Evolutionary conservation across 2,329 filamentous ascomycete genomes (phyloP), one percentile per base, ranked within the genome.

Genomic region (Nectriaceae sp.): DNA sequence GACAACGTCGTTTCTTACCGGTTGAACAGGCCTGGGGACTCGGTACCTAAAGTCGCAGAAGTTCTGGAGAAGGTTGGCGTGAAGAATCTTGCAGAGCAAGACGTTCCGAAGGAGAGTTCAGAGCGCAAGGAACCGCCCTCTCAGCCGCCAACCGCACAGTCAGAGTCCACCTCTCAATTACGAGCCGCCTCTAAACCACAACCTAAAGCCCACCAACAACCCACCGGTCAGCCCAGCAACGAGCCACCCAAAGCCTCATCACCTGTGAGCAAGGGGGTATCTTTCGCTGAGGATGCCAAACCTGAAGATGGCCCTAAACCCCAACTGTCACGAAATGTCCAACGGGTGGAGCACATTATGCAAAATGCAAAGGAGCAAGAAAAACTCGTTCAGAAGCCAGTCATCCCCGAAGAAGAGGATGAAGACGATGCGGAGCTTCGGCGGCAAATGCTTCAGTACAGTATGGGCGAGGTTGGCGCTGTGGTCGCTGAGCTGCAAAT

Each of bases 401-500:
- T 90, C 11, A 79, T 88, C 13, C 88, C 90, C 2, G 78, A 85
- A 1, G 80, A 88, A 43, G 94, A 99, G 60, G 83, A 87, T 0
- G 76, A 81, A 11, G 91, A 96, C 56, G 93, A 97, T 54, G 88
- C 90, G 4, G 80, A 80, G 24, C 70, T 96, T 20, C 85, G 94
- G 5, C 83, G 86, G 48, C 86, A 97, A 63, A 97, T 99, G 92
- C 77, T 97, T 6, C 80, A 89, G 54, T 99, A 97, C 65, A 87
- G 89, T 52, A 78, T 96, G 69, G 86, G 87, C 38, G 93, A 97
- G 67, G 86, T 99, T 48, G 90, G 91, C 4, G 84, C 90, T 31
- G 89, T 99, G 3, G 94, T 99, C 15, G 94, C 94, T 15, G 91
- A 97, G 70, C 80, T 99, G 39, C 83, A 95, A 49, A 70, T 97